Evolutionary conservation across 2,329 filamentous ascomycete species (phyloP).

Genomic region (Trichophyton rubrum): DNA sequence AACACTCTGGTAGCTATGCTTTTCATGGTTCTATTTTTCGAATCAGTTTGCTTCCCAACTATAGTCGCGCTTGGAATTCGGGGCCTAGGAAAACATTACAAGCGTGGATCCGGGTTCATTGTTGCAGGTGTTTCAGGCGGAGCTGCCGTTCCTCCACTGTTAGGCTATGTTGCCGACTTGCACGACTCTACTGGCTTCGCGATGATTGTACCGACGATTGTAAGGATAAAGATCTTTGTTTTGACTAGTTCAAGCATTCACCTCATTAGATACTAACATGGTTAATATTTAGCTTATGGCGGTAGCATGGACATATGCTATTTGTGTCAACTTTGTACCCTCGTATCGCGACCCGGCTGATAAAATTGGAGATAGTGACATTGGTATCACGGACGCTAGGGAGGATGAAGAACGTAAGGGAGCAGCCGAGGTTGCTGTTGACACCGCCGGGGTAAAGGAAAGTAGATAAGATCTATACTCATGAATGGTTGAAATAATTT

Average conservation of each 20-base stretch:
- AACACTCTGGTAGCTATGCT: conserved; percentile 36
- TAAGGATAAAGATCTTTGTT: not conserved
- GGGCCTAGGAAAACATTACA: conserved; percentile 59
- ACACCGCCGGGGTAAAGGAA: not conserved
- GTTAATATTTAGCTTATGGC: conserved; percentile 38
- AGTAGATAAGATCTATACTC: not conserved
- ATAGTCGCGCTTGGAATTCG: conserved; percentile 68
- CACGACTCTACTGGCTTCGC: conserved; percentile 48
- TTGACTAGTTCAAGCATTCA: conserved; percentile 2
- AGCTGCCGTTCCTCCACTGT: conserved; percentile 59
- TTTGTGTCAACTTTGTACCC: conserved; percentile 55
- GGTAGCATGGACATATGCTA: conserved; percentile 43
- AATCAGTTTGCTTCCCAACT: conserved; percentile 71
- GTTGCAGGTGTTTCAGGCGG: conserved; percentile 61
- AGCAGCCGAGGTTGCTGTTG: not conserved
- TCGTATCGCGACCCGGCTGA: conserved; percentile 53
- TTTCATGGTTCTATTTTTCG: conserved; percentile 63
- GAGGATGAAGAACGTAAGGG: conserved; percentile 2
- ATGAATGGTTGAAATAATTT: too few species aligned
- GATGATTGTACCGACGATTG: conserved; percentile 53
- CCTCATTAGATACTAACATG: not conserved
- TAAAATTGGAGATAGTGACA: conserved; percentile 28
- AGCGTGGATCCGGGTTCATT: conserved; percentile 55
- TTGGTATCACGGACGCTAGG: conserved; percentile 4
- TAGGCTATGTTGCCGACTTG: conserved; percentile 54